A percentile compares a stretch with the other conserved stretches of the same genome.
Evolutionary conservation across 2,329 filamentous ascomycete species (phyloP).

Genomic region (Dactylellina cionopaga): DNA sequence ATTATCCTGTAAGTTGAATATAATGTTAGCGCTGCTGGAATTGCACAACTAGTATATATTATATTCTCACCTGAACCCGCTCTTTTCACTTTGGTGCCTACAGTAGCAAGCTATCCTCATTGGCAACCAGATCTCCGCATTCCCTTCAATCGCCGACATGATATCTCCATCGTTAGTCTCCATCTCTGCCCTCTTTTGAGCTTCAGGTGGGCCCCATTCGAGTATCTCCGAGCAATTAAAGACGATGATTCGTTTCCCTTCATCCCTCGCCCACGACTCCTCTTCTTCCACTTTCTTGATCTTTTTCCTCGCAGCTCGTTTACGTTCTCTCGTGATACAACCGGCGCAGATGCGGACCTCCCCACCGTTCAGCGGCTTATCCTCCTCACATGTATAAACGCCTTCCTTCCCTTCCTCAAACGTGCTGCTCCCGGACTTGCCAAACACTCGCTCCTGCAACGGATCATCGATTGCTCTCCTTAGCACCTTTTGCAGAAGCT

Average conservation of each 20-base stretch:
- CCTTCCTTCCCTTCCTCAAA: constrained; percentile 61
- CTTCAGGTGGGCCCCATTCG: constrained; percentile 74
- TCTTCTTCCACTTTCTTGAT: constrained; percentile 93
- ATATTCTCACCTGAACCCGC: constrained; percentile 74
- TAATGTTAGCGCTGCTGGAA: constrained; percentile 53
- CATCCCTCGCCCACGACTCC: constrained; percentile 82
- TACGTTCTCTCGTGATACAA: constrained; percentile 91
- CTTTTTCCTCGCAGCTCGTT: constrained; percentile 91
- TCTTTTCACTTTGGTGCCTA: constrained; percentile 91
- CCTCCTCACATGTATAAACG: constrained; percentile 61
- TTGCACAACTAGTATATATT: too few species aligned
- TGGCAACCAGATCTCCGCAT: constrained; percentile 62
- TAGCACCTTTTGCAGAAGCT: constrained; percentile 74
- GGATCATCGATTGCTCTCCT: constrained; percentile 62
- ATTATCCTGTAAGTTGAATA: constrained; percentile 80
- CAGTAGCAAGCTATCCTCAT: constrained; percentile 99
- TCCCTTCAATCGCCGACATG: constrained; percentile 54
- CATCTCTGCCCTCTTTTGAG: constrained; percentile 40
- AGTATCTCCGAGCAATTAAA: constrained; percentile 91
- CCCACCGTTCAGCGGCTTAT: constrained; percentile 84
- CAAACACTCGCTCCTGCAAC: constrained; percentile 58
- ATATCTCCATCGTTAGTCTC: constrained; percentile 69
- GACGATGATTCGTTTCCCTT: constrained; percentile 82
- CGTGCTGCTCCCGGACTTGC: not conserved
- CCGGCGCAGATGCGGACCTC: constrained; percentile 89